Conservation (phyloP, 805 yeast genomes). For the Candida coleopterorum region DNA sequence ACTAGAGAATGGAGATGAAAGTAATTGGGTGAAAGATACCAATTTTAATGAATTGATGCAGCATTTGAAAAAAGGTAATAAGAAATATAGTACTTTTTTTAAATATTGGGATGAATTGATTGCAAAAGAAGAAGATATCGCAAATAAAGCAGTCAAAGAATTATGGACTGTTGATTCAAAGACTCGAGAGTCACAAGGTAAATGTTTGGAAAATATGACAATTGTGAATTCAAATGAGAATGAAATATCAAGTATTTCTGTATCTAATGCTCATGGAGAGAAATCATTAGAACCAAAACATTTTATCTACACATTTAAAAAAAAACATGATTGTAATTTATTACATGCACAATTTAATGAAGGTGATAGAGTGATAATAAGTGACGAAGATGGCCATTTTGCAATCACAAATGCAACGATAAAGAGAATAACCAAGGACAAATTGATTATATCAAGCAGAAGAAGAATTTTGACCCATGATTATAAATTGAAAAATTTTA, state of each 20-base stretch:
- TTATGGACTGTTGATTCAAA: slow-evolving; percentile 61
- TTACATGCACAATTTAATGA: slow-evolving; percentile 45
- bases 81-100: slow-evolving; percentile 50
- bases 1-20: slow-evolving; percentile 53
- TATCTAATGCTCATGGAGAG: slow-evolving; percentile 5
- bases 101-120: slow-evolving; percentile 70
- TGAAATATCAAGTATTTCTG: slow-evolving; percentile 2
- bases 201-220: slow-evolving; percentile 45
- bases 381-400: slow-evolving; percentile 78
- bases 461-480: slow-evolving; percentile 47
- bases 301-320: slow-evolving; percentile 46
- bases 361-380: slow-evolving; percentile 64
- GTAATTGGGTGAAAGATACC: slow-evolving; percentile 46
- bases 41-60: slow-evolving; percentile 48
- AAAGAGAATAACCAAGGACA: slow-evolving; percentile 34
- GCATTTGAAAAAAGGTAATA: slow-evolving; percentile 37
- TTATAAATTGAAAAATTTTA: slow-evolving; percentile 39
- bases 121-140: slow-evolving; percentile 65
- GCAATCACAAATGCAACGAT: slow-evolving; percentile 65
- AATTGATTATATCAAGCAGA: slow-evolving; percentile 47
- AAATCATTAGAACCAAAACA: slow-evolving; percentile 13
- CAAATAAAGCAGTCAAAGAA: slow-evolving; percentile 49
- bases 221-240: slow-evolving; percentile 37
- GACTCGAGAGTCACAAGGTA: slow-evolving; percentile 52
- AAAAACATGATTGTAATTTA: slow-evolving; percentile 12